A percentile compares a stretch with the other conserved stretches of the same genome.
phyloP scores from a whole-genome alignment of 768 basidiomycete species.

The Dictyophora rubrovolvata region DNA sequence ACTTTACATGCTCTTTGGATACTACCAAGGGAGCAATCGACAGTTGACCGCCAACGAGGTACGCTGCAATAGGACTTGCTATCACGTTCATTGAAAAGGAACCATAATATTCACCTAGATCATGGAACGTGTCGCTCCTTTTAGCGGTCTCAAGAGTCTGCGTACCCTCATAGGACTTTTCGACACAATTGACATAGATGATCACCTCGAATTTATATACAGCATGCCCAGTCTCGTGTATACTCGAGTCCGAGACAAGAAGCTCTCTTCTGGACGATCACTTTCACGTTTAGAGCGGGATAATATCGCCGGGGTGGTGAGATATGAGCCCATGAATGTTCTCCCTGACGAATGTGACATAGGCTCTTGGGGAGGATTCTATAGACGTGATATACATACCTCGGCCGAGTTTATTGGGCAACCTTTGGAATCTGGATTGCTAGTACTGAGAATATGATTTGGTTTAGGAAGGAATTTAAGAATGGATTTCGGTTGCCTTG shows the following conservation, averaged over 20 bases:
- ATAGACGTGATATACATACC: background rate
- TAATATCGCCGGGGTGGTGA: background rate
- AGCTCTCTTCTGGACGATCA: background rate
- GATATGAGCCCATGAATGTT: background rate
- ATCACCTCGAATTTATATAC: background rate
- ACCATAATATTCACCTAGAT: no score
- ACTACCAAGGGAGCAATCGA: background rate
- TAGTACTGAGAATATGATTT: no score
- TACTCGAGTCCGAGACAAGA: background rate
- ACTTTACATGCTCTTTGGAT: background rate
- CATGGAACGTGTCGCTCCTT: background rate
- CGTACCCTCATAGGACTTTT: background rate
- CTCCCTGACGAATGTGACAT: background rate
- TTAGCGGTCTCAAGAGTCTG: background rate
- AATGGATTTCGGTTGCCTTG: no score
- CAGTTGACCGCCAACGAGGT: background rate
- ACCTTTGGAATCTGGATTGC: no score
- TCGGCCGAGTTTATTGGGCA: no score
- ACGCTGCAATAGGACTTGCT: no score
- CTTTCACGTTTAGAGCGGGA: background rate
- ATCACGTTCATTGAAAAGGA: no score
- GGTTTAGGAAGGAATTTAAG: no score
- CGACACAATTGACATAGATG: background rate
- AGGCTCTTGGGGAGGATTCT: background rate
- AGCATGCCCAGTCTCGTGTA: background rate